Evolutionary conservation across 495 filamentous ascomycete genomes (phyloP).

Genomic region (Extremus antarcticus): DNA sequence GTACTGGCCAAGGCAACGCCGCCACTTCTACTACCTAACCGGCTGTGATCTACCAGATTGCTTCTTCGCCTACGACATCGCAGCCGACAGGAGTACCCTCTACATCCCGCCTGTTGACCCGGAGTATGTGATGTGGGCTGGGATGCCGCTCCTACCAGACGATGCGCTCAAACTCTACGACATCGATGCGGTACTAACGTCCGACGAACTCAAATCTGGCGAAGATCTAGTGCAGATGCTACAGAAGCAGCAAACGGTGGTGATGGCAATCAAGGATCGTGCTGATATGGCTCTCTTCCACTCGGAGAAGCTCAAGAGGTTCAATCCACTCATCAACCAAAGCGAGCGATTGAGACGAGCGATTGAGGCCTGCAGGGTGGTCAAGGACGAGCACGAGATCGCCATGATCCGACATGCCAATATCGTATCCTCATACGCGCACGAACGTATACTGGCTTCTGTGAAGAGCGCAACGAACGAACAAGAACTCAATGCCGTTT

Average conservation of each 20-base stretch:
- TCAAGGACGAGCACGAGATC: slow-evolving; percentile 79
- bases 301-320: slow-evolving; percentile 35
- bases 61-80: slow-evolving; percentile 70
- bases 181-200: slow-evolving; percentile 63
- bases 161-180: slow-evolving; percentile 69
- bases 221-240: slow-evolving; percentile 15
- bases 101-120: slow-evolving; percentile 87
- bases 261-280: slow-evolving; percentile 63
- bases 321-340: slow-evolving; percentile 30
- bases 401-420: slow-evolving; percentile 77
- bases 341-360: slow-evolving; percentile 54
- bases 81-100: slow-evolving; percentile 60
- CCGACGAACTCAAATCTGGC: slow-evolving; percentile 56
- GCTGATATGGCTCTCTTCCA: slow-evolving; percentile 54
- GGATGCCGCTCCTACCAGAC: slow-evolving; percentile 64
- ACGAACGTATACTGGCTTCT: slow-evolving; percentile 56
- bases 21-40: slow-evolving; percentile 89
- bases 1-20: slow-evolving; percentile 54
- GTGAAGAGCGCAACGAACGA: slow-evolving; percentile 62
- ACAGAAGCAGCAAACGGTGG: slow-evolving; percentile 28
- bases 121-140: slow-evolving; percentile 91
- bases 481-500: slow-evolving; percentile 68
- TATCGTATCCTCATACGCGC: slow-evolving; percentile 63
- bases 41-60: slow-evolving; percentile 77
- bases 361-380: slow-evolving; percentile 65